phyloP scores from a whole-genome alignment of 805 yeast species.

The Saccharomycopsis javanensis region DNA sequence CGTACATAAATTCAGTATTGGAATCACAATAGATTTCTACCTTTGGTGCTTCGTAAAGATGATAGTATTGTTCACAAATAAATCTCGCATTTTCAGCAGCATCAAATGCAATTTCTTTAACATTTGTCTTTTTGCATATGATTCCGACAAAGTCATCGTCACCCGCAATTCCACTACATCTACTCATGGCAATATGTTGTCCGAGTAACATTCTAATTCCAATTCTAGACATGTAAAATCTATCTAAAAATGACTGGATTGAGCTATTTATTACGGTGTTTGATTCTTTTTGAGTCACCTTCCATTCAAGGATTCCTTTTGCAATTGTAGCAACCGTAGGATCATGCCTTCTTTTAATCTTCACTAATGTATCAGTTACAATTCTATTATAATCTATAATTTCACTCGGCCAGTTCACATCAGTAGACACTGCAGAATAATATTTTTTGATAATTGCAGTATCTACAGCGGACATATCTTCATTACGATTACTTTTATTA shows the following conservation, averaged over 20 bases:
- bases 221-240: conserved; percentile 83
- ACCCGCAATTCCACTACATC: conserved; percentile 38
- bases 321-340: conserved; percentile 91
- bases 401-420: conserved; percentile 61
- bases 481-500: conserved; percentile 15
- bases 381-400: conserved; percentile 59
- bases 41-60: conserved; percentile 76
- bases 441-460: conserved; percentile 30
- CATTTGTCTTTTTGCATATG: conserved; percentile 76
- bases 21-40: conserved; percentile 70
- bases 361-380: conserved; percentile 56
- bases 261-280: conserved; percentile 48
- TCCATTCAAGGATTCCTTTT: conserved; percentile 89
- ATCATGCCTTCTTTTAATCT: conserved; percentile 77
- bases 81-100: conserved; percentile 86
- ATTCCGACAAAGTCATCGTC: conserved; percentile 75
- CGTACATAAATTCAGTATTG: conserved; percentile 77
- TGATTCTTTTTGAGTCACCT: conserved; percentile 32
- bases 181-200: conserved; percentile 80
- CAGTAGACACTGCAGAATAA: conserved; percentile 42
- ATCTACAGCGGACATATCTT: neutral
- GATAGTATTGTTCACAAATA: conserved; percentile 87
- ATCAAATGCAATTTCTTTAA: conserved; percentile 72
- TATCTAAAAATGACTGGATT: conserved; percentile 71
- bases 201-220: conserved; percentile 92